Evolutionary conservation across 2,329 filamentous ascomycete genomes (phyloP).

Genomic region (Lasiodiplodia sp.): DNA sequence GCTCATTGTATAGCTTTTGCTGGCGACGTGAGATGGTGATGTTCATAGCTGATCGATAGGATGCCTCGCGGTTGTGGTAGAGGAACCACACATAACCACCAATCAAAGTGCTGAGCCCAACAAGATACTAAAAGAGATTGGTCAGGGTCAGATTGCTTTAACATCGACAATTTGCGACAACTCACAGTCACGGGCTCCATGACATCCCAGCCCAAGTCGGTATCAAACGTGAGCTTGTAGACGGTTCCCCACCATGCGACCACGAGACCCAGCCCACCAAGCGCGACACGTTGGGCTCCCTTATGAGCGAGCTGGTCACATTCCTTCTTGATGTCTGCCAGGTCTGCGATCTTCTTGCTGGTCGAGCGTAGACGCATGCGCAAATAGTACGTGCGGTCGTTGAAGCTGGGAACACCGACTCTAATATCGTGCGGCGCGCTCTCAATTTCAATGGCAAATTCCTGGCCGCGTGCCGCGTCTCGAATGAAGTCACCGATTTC

Average conservation of each 20-base stretch:
- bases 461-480: slow-evolving; percentile 82
- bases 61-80: slow-evolving; percentile 89
- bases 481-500: slow-evolving; percentile 95
- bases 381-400: slow-evolving; percentile 89
- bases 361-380: slow-evolving; percentile 77
- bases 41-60: slow-evolving; percentile 85
- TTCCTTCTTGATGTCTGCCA: slow-evolving; percentile 78
- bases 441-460: slow-evolving; percentile 86
- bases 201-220: slow-evolving; percentile 85
- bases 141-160: slow-evolving; percentile 1
- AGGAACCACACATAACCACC: slow-evolving; percentile 93
- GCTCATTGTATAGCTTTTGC: slow-evolving; percentile 74
- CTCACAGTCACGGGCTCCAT: slow-evolving; percentile 82
- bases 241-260: slow-evolving; percentile 83
- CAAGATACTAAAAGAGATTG: slow-evolving; percentile 66
- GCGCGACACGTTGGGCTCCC: slow-evolving; percentile 78
- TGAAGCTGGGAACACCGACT: slow-evolving; percentile 85
- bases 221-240: slow-evolving; percentile 72
- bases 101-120: slow-evolving; percentile 85
- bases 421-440: slow-evolving; percentile 72
- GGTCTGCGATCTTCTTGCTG: slow-evolving; percentile 70
- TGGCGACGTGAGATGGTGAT: slow-evolving; percentile 83
- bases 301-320: slow-evolving; percentile 81
- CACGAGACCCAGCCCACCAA: slow-evolving; percentile 78
- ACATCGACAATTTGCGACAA: neutral